Base-by-base conservation (phyloP, 352 stramenopile species). In the Halophytophthora polymorphica region DNA sequence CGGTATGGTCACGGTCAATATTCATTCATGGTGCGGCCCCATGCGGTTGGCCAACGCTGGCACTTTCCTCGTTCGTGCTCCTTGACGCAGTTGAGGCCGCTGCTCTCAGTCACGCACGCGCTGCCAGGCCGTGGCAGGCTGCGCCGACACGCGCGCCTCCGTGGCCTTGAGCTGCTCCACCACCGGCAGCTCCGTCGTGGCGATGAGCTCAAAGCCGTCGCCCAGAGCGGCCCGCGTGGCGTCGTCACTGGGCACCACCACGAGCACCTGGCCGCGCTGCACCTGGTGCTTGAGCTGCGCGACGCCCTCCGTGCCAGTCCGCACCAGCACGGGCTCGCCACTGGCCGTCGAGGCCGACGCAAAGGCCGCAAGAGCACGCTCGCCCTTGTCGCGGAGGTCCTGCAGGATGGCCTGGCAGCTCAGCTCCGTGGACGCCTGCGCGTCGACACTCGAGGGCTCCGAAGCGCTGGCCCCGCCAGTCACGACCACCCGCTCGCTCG, bases 361-460 rank as follows among this genome's bases (percentile, higher is more conserved):
- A 51, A 90, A 90, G 18, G 57, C 41, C 49, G 85, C 69, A 8
- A 90, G 60, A 10, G 71, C 67, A 52, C 63, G 61, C 68, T 90
- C 76, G n/a, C 69, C 76, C 58, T 83, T 74, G 50, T 61, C 46
- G 41, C 71, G 72, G 38, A 90, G 55, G 36, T 85, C 73, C 8
- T 85, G 63, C 33, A 90, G 83, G 1, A 88, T 58, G 51, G 45
- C 36, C 33, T 71, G 39, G 36, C 58, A 69, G 41, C 64, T 62
- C n/a, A 36, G 36, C 35, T 43, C 53, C 39, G 42, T 19, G 22
- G n/a, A 15, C 23, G 48, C 33, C 49, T 6, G 17, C 40, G 36
- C 3, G 37, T 10, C 17, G 25, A 31, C 25, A 31, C 25, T 31
- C 25, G 25, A 31, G 25, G 8, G 4, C 4, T 31, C 25, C 25